Percentiles rank a stretch among this genome's conserved stretches.
Conservation (phyloP, 1,139 yeast species). For the Kurtzmaniella quercitrusa region DNA sequence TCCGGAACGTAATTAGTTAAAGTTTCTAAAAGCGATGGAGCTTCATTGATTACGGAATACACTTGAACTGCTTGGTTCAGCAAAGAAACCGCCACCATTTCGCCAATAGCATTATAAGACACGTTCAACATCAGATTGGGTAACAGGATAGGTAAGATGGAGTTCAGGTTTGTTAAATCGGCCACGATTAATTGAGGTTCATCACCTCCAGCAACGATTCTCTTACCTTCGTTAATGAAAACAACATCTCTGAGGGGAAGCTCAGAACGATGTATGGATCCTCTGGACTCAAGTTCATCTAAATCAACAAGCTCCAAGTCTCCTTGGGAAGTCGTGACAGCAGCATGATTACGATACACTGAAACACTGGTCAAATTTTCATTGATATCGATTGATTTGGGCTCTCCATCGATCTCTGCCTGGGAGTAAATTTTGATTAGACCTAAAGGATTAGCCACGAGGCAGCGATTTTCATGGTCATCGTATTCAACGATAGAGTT, state of each 20-base stretch:
- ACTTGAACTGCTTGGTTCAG: constrained; percentile 66
- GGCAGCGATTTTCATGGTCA: constrained; percentile 27
- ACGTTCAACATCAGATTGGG: constrained; percentile 58
- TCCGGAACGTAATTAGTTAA: constrained; percentile 36
- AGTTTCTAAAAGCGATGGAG: constrained; percentile 33
- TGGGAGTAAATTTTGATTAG: constrained; percentile 47
- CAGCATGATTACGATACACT: constrained; percentile 17
- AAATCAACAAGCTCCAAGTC: constrained; percentile 28
- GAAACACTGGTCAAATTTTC: constrained; percentile 38
- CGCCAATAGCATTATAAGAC: constrained; percentile 60
- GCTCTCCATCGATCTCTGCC: constrained; percentile 47
- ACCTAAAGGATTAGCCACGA: constrained; percentile 50
- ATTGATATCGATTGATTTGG: constrained; percentile 48
- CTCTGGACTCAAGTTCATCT: constrained; percentile 15
- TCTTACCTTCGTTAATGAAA: constrained; percentile 67
- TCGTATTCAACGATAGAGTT: constrained; percentile 41
- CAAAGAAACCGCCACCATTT: constrained; percentile 56
- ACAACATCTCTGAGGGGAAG: constrained; percentile 64
- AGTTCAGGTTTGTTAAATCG: constrained; percentile 24
- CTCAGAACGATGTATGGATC: constrained; percentile 40
- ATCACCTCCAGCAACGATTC: constrained; percentile 74
- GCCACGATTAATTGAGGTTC: constrained; percentile 59
- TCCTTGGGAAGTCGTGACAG: constrained; percentile 34
- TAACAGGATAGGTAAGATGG: constrained; percentile 27
- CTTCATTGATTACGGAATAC: constrained; percentile 52